Evolutionary conservation across 306 rosid genomes (phyloP).

Genomic region (Oemleria cerasiformis): DNA sequence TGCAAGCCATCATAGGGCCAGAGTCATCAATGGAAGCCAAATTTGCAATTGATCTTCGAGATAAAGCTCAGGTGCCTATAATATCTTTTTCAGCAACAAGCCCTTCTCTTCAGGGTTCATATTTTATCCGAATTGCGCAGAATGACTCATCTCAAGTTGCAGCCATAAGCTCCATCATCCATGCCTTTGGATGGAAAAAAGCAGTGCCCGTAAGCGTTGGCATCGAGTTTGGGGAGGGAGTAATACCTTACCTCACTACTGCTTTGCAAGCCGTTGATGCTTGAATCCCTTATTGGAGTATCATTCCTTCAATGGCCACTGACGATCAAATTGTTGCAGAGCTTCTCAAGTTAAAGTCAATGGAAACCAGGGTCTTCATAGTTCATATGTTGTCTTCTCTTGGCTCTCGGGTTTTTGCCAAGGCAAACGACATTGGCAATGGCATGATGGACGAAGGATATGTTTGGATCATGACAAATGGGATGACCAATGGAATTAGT

Average conservation of each 20-base stretch:
- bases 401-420: constrained; percentile 29
- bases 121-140: constrained; percentile 45
- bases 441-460: constrained; percentile 47
- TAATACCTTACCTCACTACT: constrained; percentile 44
- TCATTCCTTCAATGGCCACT: constrained; percentile 25
- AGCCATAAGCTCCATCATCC: constrained; percentile 33
- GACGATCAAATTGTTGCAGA: constrained; percentile 30
- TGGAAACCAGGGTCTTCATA: constrained; percentile 49
- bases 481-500: constrained; percentile 20
- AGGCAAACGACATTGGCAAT: constrained; percentile 38
- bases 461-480: constrained; percentile 51
- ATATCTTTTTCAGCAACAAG: constrained; percentile 57
- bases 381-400: constrained; percentile 33
- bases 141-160: constrained; percentile 42
- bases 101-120: constrained; percentile 45
- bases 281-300: constrained; percentile 33
- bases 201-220: constrained; percentile 46
- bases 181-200: constrained; percentile 48
- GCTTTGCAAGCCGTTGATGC: constrained; percentile 34
- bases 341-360: constrained; percentile 43
- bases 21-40: constrained; percentile 41
- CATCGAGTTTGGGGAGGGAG: constrained; percentile 40
- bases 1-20: constrained; percentile 52
- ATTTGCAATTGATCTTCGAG: constrained; percentile 43
- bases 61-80: constrained; percentile 45